A percentile compares a stretch with the other conserved stretches of the same genome.
Evolutionary conservation across 208 protist species (phyloP).

Genomic region (Acanthamoeba healyi): DNA sequence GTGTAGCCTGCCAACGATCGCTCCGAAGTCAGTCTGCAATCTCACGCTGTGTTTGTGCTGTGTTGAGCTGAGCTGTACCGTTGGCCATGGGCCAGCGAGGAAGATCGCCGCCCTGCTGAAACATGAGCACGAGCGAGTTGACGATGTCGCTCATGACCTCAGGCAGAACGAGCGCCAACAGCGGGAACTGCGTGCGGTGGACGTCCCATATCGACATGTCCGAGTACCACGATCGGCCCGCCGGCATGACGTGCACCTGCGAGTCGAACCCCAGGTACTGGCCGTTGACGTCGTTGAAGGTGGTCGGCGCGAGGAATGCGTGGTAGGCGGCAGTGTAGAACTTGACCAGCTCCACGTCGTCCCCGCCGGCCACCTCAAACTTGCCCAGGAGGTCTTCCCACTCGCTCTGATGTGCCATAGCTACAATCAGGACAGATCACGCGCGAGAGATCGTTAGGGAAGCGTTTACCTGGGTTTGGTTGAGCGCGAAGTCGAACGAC

Average conservation of each 20-base stretch:
- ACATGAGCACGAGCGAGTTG: conserved; percentile 42
- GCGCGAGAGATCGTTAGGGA: neutral
- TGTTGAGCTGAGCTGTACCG: neutral
- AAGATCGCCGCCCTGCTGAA: conserved; percentile 39
- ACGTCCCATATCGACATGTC: conserved; percentile 72
- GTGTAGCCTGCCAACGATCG: conserved; percentile 4
- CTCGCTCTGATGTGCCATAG: too few relatives aligned
- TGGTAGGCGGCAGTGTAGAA: conserved; percentile 73
- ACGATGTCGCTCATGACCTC: conserved; percentile 41
- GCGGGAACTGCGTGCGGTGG: conserved; percentile 48
- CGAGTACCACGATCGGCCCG: neutral
- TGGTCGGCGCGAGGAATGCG: conserved; percentile 14
- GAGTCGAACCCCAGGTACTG: conserved; percentile 29
- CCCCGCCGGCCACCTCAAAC: neutral
- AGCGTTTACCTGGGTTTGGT: conserved; percentile 3
- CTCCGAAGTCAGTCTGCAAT: too few relatives aligned
- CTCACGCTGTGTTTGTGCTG: too few relatives aligned
- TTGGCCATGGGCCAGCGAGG: conserved; percentile 70
- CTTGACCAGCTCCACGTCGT: conserved; percentile 34
- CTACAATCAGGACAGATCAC: neutral
- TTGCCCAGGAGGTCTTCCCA: neutral
- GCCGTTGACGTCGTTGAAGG: neutral
- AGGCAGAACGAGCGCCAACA: conserved; percentile 7
- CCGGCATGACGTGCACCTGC: neutral
- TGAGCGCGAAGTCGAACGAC: neutral